These are phyloP conservation scores for Leccinum arenicola DNA, from an alignment of 768 basidiomycete genomes.

Conservation along the genomic window DNA sequence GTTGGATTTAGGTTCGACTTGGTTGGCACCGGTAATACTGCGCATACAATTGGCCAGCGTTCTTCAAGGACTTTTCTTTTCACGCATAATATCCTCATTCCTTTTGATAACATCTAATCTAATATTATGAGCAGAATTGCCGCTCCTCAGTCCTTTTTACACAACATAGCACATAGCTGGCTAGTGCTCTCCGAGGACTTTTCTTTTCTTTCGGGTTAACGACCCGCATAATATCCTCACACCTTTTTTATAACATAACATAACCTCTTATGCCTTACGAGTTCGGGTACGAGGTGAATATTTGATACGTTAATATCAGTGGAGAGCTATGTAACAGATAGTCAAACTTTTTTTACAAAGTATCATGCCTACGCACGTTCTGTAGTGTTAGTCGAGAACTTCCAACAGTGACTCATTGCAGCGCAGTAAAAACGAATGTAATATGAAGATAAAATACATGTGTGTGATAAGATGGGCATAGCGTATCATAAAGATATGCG, in stretches of 20 bases:
- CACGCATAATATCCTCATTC: background rate
- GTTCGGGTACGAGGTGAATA: background rate
- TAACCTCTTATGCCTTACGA: background rate
- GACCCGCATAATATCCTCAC: no score
- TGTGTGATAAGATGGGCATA: background rate
- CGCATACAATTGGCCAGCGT: background rate
- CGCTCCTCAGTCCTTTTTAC: background rate
- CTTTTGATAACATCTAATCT: background rate
- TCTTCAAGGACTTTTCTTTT: background rate
- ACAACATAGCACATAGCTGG: no score
- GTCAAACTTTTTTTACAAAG: no score
- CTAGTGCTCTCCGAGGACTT: no score
- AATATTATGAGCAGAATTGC: background rate
- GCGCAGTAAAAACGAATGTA: background rate
- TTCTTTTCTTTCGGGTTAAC: background rate
- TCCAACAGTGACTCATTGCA: background rate
- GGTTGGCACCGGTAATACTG: background rate
- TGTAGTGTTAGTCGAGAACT: no score
- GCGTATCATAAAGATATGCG: background rate
- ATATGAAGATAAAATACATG: background rate
- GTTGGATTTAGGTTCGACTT: background rate
- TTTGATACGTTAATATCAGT: background rate
- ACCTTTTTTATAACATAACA: background rate
- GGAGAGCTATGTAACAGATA: background rate
- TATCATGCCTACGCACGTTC: no score